A percentile compares a stretch with the other conserved stretches of the same genome.
Conservation (phyloP, 352 stramenopile genomes). For the Globisporangium rhizosaccharum region DNA sequence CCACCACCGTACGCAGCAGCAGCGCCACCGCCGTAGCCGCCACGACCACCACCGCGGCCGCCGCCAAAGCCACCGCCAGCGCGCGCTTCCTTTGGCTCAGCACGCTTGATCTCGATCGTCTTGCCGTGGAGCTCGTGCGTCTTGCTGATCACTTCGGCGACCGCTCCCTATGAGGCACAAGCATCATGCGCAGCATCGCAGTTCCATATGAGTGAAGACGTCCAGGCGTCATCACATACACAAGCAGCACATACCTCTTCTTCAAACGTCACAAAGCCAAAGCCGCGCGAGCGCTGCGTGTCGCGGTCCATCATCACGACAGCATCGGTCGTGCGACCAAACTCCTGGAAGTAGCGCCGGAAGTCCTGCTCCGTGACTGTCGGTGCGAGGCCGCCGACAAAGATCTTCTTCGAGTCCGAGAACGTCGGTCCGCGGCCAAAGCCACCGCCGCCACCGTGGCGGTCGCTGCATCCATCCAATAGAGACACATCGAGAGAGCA, state of each 20-base stretch:
- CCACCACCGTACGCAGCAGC: conserved; percentile 17
- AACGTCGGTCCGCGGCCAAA: conserved; percentile 15
- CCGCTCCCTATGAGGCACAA: conserved; percentile 35
- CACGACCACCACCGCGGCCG: conserved; percentile 17
- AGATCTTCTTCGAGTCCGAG: conserved; percentile 90
- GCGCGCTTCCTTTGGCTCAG: conserved; percentile 73
- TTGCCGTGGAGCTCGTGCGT: conserved; percentile 90
- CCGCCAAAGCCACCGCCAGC: conserved; percentile 24
- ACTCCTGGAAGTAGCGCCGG: conserved; percentile 89
- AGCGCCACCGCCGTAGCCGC: conserved; percentile 19
- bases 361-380: conserved; percentile 89
- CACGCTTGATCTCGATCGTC: conserved; percentile 86
- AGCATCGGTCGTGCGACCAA: conserved; percentile 86
- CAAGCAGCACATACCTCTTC: conserved; percentile 47
- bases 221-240: not conserved
- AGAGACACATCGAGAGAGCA: not conserved
- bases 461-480: conserved; percentile 15
- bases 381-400: conserved; percentile 86
- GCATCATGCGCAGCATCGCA: not conserved
- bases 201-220: not conserved
- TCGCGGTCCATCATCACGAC: conserved; percentile 93
- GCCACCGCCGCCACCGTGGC: conserved; percentile 15
- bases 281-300: conserved; percentile 87
- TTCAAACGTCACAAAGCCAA: conserved; percentile 92
- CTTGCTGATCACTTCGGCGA: conserved; percentile 87